Conservation (phyloP, 2,329 filamentous ascomycete species). For the Herpomyces periplanetae region DNA sequence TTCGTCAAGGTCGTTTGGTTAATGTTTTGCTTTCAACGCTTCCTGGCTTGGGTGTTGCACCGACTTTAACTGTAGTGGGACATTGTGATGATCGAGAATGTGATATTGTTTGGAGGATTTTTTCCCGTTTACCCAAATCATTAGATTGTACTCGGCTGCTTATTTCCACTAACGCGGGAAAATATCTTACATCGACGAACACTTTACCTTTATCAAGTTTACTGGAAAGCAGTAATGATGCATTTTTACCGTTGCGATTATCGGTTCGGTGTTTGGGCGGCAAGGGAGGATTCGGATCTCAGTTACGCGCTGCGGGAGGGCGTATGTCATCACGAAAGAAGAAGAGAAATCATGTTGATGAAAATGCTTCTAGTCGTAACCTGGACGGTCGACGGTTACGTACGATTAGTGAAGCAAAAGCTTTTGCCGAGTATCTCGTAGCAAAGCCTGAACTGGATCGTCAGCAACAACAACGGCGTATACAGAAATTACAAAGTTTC, state of each 20-base stretch:
- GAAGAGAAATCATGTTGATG: constrained; percentile 28
- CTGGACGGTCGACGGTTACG: constrained; percentile 58
- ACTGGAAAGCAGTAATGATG: constrained; percentile 17
- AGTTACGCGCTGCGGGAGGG: constrained; percentile 74
- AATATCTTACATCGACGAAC: too few relatives aligned
- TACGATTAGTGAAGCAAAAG: constrained; percentile 79
- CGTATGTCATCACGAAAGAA: constrained; percentile 93
- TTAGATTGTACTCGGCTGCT: too few relatives aligned
- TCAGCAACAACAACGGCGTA: constrained; percentile 53
- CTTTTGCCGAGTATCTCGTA: constrained; percentile 64
- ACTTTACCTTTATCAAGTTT: too few relatives aligned
- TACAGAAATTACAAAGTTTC: constrained; percentile 52
- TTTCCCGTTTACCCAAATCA: too few relatives aligned
- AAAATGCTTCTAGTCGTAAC: constrained; percentile 66
- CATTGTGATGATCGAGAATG: too few relatives aligned
- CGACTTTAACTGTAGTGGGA: too few relatives aligned
- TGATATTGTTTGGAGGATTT: too few relatives aligned
- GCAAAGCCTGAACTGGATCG: constrained; percentile 92
- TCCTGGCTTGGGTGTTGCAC: constrained; percentile 35
- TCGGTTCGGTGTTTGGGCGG: constrained; percentile 46
- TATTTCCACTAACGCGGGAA: too few relatives aligned
- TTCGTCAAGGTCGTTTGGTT: too few relatives aligned
- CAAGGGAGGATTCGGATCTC: constrained; percentile 89
- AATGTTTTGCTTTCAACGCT: constrained; percentile 63
- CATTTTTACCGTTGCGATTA: constrained; percentile 45